A percentile compares a stretch with the other conserved stretches of the same genome.
These are phyloP conservation scores for Ophiostoma australiae DNA, from an alignment of 2,329 filamentous ascomycete species.

Conservation along the genomic window DNA sequence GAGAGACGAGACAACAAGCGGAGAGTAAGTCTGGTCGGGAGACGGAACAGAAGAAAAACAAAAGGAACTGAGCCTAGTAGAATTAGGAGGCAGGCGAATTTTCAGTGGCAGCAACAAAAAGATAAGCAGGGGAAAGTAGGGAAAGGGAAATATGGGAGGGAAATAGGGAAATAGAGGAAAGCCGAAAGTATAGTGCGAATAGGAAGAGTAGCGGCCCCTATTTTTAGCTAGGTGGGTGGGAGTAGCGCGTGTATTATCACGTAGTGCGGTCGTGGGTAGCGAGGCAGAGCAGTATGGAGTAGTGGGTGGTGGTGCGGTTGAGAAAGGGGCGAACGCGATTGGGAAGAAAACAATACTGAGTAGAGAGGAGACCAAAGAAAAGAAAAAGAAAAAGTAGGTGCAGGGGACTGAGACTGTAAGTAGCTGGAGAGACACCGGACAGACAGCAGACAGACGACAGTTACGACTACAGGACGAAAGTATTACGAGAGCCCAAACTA, in stretches of 20 bases:
- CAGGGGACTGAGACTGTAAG: not conserved
- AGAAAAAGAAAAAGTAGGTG: not conserved
- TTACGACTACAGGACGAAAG: not conserved
- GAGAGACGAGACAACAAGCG: not conserved
- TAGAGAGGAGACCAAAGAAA: not conserved
- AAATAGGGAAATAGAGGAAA: not conserved
- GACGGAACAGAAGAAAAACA: not conserved
- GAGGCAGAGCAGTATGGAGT: not conserved
- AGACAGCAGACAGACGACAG: not conserved
- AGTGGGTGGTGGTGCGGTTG: not conserved
- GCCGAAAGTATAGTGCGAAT: not conserved
- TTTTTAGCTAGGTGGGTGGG: constrained; percentile 1
- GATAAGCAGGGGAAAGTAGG: not conserved
- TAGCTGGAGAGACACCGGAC: not conserved
- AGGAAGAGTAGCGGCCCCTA: constrained; percentile 5
- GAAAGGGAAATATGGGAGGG: not conserved
- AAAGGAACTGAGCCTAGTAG: not conserved
- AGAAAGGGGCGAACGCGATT: not conserved
- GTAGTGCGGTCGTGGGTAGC: not conserved
- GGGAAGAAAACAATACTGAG: not conserved
- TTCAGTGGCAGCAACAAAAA: not conserved
- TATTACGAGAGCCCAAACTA: not conserved
- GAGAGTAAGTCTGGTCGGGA: not conserved
- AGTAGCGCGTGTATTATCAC: not conserved
- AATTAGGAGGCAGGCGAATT: not conserved